Evolutionary conservation across 225 moss, liverwort and hornwort genomes (phyloP).

Genomic region (Physcomitrellopsis africana): DNA sequence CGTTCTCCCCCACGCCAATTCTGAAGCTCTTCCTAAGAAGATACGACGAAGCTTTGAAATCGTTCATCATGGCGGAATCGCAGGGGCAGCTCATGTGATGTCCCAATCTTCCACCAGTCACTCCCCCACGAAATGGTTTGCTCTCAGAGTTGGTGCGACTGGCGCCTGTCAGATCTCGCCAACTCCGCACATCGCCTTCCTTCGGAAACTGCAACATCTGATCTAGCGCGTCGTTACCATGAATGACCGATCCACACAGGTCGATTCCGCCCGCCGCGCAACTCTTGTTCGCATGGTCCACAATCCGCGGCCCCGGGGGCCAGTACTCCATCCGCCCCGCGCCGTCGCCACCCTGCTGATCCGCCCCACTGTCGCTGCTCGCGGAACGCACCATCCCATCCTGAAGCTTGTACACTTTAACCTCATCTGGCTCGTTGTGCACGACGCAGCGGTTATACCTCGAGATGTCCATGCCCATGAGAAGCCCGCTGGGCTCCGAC

Average conservation of each 20-base stretch:
- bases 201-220: constrained; percentile 32
- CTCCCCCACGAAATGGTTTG: constrained; percentile 21
- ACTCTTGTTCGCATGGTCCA: constrained; percentile 17
- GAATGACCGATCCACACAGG: constrained; percentile 30
- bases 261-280: background rate
- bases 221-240: constrained; percentile 24
- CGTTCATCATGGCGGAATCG: background rate
- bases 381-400: background rate
- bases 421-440: background rate
- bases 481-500: too few relatives aligned
- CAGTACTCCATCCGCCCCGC: constrained; percentile 39
- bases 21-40: constrained; percentile 9
- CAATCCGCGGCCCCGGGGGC: constrained; percentile 13
- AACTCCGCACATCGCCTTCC: constrained; percentile 30
- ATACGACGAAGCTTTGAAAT: constrained; percentile 12
- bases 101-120: background rate
- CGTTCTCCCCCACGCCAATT: background rate
- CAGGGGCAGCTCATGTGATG: background rate
- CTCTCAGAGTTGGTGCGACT: constrained; percentile 37
- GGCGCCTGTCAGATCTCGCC: constrained; percentile 39
- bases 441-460: constrained; percentile 30
- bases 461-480: constrained; percentile 32
- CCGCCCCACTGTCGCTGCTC: background rate
- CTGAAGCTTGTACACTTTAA: constrained; percentile 32
- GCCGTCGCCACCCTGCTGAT: background rate